Evolutionary conservation across 352 stramenopile species (phyloP).

Genomic region (Peronospora belbahrii): DNA sequence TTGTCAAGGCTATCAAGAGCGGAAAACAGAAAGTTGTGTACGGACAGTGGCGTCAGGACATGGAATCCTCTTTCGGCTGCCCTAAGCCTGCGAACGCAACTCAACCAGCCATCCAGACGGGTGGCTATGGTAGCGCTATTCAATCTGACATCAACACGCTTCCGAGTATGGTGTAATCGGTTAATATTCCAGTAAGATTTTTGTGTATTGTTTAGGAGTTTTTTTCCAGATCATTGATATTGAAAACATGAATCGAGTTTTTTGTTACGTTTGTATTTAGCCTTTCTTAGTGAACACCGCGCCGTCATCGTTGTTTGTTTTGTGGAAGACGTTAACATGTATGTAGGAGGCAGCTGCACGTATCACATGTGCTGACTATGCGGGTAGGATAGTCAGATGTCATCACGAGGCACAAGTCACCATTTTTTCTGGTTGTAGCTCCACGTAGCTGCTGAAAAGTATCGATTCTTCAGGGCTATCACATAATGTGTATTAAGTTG

Average conservation of each 20-base stretch:
- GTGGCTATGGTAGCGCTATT: not conserved
- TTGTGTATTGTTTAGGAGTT: not conserved
- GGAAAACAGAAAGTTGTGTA: conserved; percentile 27
- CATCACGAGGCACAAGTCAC: too few species aligned
- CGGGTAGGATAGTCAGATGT: too few species aligned
- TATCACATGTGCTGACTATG: not conserved
- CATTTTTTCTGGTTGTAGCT: too few species aligned
- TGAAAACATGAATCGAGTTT: not conserved
- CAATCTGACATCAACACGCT: not conserved
- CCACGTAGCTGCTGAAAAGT: too few species aligned
- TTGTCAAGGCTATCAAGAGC: conserved; percentile 37
- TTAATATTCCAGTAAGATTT: not conserved
- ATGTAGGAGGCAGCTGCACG: not conserved
- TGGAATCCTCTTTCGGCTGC: conserved; percentile 39
- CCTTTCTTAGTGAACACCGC: not conserved
- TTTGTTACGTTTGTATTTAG: not conserved
- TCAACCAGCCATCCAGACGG: not conserved
- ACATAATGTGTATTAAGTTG: too few species aligned
- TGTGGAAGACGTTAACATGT: too few species aligned
- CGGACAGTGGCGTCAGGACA: conserved; percentile 27
- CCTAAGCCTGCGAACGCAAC: conserved; percentile 23
- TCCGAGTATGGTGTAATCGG: not conserved
- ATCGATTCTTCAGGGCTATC: too few species aligned
- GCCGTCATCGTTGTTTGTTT: too few species aligned
- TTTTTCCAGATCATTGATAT: not conserved